These are phyloP conservation scores for Favolaschia claudopus DNA, from an alignment of 768 basidiomycete species.

Conservation along the genomic window DNA sequence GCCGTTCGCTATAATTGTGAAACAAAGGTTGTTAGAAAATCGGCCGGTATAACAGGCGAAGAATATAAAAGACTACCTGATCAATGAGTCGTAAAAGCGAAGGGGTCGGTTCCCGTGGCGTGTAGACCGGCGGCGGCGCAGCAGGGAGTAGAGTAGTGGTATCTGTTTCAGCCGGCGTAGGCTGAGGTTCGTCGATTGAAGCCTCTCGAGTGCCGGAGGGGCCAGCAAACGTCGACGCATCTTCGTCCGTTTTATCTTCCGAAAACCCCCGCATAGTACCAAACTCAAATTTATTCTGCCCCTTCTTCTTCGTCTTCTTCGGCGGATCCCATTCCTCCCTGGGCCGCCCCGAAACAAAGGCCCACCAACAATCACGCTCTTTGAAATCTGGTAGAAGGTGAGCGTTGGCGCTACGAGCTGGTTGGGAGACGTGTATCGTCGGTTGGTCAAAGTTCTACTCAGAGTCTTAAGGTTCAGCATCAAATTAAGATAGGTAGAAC, in stretches of 20 bases:
- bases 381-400: conserved; percentile 71
- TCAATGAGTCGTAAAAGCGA: conserved; percentile 65
- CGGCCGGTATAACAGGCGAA: conserved; percentile 17
- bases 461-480: conserved; percentile 6
- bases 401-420: conserved; percentile 33
- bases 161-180: conserved; percentile 51
- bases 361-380: conserved; percentile 84
- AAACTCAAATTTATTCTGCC: conserved; percentile 33
- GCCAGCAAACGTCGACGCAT: conserved; percentile 6
- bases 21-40: too few species aligned
- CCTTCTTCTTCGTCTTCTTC: conserved; percentile 47
- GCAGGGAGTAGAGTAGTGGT: conserved; percentile 26
- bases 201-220: conserved; percentile 8
- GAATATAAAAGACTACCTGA: conserved; percentile 56
- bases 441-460: conserved; percentile 72
- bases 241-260: conserved; percentile 34
- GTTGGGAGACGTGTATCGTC: conserved; percentile 54
- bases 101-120: conserved; percentile 66
- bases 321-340: conserved; percentile 71
- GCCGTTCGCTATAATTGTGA: conserved; percentile 60
- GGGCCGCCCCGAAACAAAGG: conserved; percentile 73
- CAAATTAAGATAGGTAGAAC: background rate
- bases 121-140: conserved; percentile 24
- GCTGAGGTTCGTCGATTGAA: conserved; percentile 21
- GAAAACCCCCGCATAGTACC: conserved; percentile 49